A percentile compares a stretch with the other conserved stretches of the same genome.
Conservation (phyloP, 2,329 filamentous ascomycete species). For the Ophiostoma himal-ulmi region DNA sequence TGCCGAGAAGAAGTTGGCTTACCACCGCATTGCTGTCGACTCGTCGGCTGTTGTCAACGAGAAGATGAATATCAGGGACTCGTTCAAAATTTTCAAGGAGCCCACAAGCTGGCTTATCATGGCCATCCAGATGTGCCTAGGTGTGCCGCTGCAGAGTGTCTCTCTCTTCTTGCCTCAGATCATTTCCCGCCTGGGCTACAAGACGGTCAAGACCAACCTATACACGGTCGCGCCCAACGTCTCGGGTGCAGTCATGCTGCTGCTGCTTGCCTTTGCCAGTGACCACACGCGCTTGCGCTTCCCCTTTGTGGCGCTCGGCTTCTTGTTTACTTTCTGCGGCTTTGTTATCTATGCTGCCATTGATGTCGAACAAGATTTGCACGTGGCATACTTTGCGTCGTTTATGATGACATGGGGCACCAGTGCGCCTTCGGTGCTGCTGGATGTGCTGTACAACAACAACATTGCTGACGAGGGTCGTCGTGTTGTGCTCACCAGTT, state of each 20-base stretch:
- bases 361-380: conserved; percentile 53
- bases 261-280: conserved; percentile 65
- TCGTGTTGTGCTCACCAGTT: conserved; percentile 62
- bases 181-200: conserved; percentile 26
- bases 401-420: conserved; percentile 84
- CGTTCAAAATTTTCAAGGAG: conserved; percentile 46
- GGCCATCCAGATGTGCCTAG: conserved; percentile 53
- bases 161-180: conserved; percentile 27
- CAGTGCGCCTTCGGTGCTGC: conserved; percentile 64
- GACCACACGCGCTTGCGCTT: conserved; percentile 62
- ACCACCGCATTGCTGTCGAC: conserved; percentile 69
- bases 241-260: conserved; percentile 64
- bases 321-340: conserved; percentile 66
- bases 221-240: conserved; percentile 79
- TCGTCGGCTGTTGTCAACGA: conserved; percentile 58
- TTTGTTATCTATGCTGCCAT: conserved; percentile 70
- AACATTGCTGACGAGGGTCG: conserved; percentile 73
- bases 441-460: conserved; percentile 66
- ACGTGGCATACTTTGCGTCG: conserved; percentile 66
- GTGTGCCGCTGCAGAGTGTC: conserved; percentile 53
- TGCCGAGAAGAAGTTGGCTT: conserved; percentile 62
- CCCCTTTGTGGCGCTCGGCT: conserved; percentile 69
- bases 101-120: conserved; percentile 47
- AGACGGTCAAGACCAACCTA: conserved; percentile 60
- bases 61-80: conserved; percentile 46